A percentile compares a stretch with the other conserved stretches of the same genome.
Evolutionary conservation across 768 basidiomycete species (phyloP).

Genomic region (Imleria badia): DNA sequence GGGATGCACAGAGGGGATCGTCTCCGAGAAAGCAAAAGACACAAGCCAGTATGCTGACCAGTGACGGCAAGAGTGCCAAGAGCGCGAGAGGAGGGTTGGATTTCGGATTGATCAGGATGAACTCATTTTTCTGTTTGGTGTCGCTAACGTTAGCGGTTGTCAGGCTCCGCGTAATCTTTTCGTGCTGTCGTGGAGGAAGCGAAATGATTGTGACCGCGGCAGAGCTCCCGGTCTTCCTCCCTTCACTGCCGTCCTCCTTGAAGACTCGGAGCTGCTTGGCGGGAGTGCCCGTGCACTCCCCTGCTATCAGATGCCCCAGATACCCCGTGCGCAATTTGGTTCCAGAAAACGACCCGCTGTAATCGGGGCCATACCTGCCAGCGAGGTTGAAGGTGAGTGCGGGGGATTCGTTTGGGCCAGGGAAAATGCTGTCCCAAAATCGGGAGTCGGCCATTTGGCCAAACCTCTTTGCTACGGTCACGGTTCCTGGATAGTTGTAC

Average conservation of each 20-base stretch:
- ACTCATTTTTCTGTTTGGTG: neutral
- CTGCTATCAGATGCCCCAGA: slow-evolving; percentile 53
- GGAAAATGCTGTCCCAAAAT: slow-evolving; percentile 34
- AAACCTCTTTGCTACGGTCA: slow-evolving; percentile 32
- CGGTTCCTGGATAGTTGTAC: slow-evolving; percentile 37
- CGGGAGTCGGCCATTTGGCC: slow-evolving; percentile 28
- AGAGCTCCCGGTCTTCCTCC: slow-evolving; percentile 16
- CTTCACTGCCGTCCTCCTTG: neutral
- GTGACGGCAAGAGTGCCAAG: slow-evolving; percentile 23
- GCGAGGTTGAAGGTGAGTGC: slow-evolving; percentile 26
- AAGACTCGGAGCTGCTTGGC: neutral
- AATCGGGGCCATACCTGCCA: slow-evolving; percentile 55
- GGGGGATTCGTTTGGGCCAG: slow-evolving; percentile 30
- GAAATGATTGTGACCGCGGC: slow-evolving; percentile 17
- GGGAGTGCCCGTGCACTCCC: neutral
- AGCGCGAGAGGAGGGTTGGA: slow-evolving; percentile 4
- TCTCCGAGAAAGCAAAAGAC: slow-evolving; percentile 15
- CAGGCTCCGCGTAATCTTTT: neutral
- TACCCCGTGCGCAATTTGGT: slow-evolving; percentile 51
- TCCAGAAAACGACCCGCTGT: slow-evolving; percentile 68
- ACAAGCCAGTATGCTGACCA: slow-evolving; percentile 23
- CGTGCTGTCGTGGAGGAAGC: slow-evolving; percentile 6
- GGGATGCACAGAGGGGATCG: slow-evolving; percentile 28
- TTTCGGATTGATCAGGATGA: slow-evolving; percentile 10
- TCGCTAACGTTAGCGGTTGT: neutral